Evolutionary conservation across 163 green algal species (phyloP).

Genomic region (Scenedesmus sp.): DNA sequence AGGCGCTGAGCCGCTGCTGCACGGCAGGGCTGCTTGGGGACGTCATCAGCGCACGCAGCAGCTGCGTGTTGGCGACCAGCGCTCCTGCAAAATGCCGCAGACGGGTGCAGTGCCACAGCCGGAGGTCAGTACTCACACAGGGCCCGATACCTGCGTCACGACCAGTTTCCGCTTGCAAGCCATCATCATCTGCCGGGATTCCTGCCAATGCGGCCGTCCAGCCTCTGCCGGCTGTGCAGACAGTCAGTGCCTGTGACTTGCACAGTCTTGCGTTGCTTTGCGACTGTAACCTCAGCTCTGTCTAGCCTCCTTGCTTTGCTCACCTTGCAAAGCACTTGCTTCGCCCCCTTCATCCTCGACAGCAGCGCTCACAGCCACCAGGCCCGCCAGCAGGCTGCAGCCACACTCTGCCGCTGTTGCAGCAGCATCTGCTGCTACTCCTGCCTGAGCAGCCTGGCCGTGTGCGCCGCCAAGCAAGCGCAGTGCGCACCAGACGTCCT

Average conservation of each 20-base stretch:
- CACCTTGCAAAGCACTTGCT: background rate
- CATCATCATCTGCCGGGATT: no score
- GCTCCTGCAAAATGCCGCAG: background rate
- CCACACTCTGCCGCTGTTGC: background rate
- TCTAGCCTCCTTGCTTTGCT: background rate
- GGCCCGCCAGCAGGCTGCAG: background rate
- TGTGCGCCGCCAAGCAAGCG: background rate
- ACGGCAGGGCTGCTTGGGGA: background rate
- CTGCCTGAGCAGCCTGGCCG: background rate
- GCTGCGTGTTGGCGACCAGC: background rate
- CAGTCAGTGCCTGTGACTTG: no score
- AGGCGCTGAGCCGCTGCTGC: background rate
- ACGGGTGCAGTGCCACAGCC: background rate
- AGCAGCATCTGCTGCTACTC: background rate
- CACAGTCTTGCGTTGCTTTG: background rate
- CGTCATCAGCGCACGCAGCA: conserved; percentile 34
- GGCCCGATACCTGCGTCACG: no score
- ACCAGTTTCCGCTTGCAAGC: no score
- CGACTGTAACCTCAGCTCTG: background rate
- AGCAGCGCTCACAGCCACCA: background rate
- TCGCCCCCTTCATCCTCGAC: background rate
- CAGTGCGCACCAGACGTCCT: conserved; percentile 1
- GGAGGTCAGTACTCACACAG: background rate
- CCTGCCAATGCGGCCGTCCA: no score
- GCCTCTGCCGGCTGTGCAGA: no score